Evolutionary conservation across 176 grass and related monocot genomes (phyloP).

Genomic region (Triticum monococcum): DNA sequence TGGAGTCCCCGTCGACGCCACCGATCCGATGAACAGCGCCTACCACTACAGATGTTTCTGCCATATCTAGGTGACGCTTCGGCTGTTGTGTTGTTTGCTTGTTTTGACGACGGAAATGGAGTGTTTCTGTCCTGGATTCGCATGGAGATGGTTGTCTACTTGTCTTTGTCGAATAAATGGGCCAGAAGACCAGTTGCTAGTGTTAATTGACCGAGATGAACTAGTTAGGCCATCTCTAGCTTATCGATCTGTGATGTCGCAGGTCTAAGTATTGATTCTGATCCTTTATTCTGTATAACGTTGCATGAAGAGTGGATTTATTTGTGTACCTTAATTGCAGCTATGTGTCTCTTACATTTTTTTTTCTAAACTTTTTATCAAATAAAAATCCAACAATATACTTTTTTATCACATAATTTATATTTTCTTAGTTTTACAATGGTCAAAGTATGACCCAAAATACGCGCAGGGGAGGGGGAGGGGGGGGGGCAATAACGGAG

Average conservation of each 20-base stretch:
- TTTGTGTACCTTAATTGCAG: too few relatives aligned
- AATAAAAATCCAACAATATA: too few relatives aligned
- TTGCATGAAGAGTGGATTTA: not conserved
- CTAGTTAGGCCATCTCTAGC: not conserved
- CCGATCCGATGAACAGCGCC: slow-evolving; percentile 81
- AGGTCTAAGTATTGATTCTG: not conserved
- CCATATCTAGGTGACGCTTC: slow-evolving; percentile 28
- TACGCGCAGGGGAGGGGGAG: too few relatives aligned
- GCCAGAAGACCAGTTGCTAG: not conserved
- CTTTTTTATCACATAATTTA: too few relatives aligned
- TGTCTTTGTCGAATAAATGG: not conserved
- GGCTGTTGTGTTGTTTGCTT: not conserved
- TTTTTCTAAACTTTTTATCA: too few relatives aligned
- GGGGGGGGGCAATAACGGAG: too few relatives aligned
- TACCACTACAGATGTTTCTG: slow-evolving; percentile 91
- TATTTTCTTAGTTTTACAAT: too few relatives aligned
- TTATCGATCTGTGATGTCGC: not conserved
- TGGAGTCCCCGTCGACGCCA: slow-evolving; percentile 66
- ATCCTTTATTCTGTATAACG: not conserved
- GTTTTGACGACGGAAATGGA: not conserved
- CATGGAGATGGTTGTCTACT: not conserved
- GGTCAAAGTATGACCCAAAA: too few relatives aligned
- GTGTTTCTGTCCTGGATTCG: not conserved
- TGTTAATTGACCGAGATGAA: not conserved
- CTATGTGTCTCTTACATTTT: too few relatives aligned